Evolutionary conservation across 2,329 filamentous ascomycete genomes (phyloP).

Genomic region (Huntiella omanensis): DNA sequence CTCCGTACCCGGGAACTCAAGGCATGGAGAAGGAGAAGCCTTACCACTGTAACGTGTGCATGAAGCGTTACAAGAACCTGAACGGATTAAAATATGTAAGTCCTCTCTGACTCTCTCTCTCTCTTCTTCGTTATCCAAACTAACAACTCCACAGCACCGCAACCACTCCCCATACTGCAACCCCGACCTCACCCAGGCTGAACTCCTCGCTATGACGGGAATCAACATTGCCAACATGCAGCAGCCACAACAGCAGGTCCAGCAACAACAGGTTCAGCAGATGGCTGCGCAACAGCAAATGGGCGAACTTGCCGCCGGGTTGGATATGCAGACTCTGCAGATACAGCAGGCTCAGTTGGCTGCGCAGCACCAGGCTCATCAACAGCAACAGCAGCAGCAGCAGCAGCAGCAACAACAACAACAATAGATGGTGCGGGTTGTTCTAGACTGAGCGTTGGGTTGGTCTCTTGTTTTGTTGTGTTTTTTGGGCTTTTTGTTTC

Average conservation of each 20-base stretch:
- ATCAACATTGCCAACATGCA: constrained; percentile 9
- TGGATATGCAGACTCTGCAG: background rate
- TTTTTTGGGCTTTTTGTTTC: background rate
- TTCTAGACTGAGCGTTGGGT: no score
- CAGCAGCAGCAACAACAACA: constrained; percentile 3
- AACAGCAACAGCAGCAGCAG: constrained; percentile 9
- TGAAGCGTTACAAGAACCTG: constrained; percentile 97
- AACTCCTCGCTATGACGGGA: constrained; percentile 11
- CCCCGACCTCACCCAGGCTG: constrained; percentile 12
- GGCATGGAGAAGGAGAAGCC: constrained; percentile 99
- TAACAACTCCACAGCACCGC: constrained; percentile 10
- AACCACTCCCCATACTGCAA: constrained; percentile 13
- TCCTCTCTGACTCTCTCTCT: constrained; percentile 10
- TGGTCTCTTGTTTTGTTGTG: no score
- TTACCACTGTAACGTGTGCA: constrained; percentile 90
- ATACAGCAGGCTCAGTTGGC: background rate
- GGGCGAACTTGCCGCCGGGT: no score
- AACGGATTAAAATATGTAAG: constrained; percentile 90
- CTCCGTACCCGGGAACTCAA: constrained; percentile 83
- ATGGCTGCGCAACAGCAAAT: constrained; percentile 1
- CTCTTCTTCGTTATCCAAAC: background rate
- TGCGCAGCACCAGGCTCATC: background rate
- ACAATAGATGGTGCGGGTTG: background rate
- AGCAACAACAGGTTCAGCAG: constrained; percentile 5
- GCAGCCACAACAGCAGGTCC: constrained; percentile 5